Evolutionary conservation across 805 yeast genomes (phyloP).

Genomic region (Wickerhamiella lipophila): DNA sequence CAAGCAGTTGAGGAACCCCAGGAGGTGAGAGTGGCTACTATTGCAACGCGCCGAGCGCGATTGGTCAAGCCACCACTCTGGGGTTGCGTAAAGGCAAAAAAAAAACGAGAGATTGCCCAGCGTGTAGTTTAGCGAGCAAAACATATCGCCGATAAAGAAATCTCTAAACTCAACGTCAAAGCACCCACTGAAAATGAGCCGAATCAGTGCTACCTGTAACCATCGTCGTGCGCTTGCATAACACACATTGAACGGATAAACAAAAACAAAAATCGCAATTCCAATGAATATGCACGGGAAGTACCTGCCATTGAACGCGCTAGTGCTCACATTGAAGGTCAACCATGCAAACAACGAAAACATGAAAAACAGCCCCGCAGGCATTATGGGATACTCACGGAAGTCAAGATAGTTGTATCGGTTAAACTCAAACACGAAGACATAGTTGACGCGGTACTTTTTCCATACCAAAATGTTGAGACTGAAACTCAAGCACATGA

Average conservation of each 20-base stretch:
- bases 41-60: conserved; percentile 43
- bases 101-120: conserved; percentile 75
- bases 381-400: conserved; percentile 52
- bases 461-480: conserved; percentile 65
- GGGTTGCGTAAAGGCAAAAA: conserved; percentile 59
- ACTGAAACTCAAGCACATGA: conserved; percentile 54
- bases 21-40: conserved; percentile 54
- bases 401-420: conserved; percentile 52
- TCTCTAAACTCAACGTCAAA: conserved; percentile 94
- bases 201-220: conserved; percentile 57
- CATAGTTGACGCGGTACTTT: conserved; percentile 66
- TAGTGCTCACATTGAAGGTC: conserved; percentile 55
- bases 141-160: conserved; percentile 82
- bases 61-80: conserved; percentile 42
- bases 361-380: conserved; percentile 44
- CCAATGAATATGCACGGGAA: conserved; percentile 74
- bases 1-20: conserved; percentile 75
- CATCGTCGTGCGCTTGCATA: conserved; percentile 60
- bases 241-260: conserved; percentile 50
- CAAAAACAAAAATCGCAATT: conserved; percentile 34
- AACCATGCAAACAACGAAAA: conserved; percentile 59
- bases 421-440: conserved; percentile 82
- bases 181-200: conserved; percentile 68
- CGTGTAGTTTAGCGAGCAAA: conserved; percentile 80
- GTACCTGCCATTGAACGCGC: conserved; percentile 46